Conservation (phyloP, 805 yeast species). For the Brettanomyces nanus region DNA sequence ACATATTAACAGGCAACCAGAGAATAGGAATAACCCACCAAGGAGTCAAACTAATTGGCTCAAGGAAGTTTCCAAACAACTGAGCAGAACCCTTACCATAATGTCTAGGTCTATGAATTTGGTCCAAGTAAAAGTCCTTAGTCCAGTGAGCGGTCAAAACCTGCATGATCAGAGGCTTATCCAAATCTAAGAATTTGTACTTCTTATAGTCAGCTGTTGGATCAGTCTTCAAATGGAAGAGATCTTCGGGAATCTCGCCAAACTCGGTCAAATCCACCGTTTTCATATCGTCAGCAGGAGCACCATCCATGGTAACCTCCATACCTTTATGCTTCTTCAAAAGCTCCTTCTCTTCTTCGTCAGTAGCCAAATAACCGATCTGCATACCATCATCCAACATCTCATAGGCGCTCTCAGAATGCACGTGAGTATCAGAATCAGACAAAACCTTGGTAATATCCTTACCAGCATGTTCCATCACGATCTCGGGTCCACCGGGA, state of each 20-base stretch:
- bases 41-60: slow-evolving; percentile 83
- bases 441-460: slow-evolving; percentile 68
- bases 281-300: slow-evolving; percentile 14
- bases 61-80: slow-evolving; percentile 87
- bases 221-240: slow-evolving; percentile 74
- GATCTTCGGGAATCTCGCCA: slow-evolving; percentile 67
- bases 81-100: slow-evolving; percentile 97
- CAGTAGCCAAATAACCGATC: slow-evolving; percentile 78
- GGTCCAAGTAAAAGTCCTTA: slow-evolving; percentile 88
- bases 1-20: slow-evolving; percentile 81
- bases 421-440: slow-evolving; percentile 63
- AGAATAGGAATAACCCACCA: slow-evolving; percentile 88
- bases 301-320: slow-evolving; percentile 29
- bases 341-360: slow-evolving; percentile 66
- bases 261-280: slow-evolving; percentile 44
- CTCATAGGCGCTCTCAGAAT: slow-evolving; percentile 83
- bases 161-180: slow-evolving; percentile 74
- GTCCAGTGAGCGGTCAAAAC: slow-evolving; percentile 67
- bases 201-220: slow-evolving; percentile 57
- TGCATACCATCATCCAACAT: slow-evolving; percentile 79
- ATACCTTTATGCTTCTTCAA: slow-evolving; percentile 46
- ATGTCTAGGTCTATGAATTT: slow-evolving; percentile 96
- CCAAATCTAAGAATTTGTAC: slow-evolving; percentile 82
- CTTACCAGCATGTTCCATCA: slow-evolving; percentile 49
- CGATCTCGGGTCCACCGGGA: slow-evolving; percentile 58